Conservation (phyloP, 768 basidiomycete species). For the Lactarius evosmus region DNA sequence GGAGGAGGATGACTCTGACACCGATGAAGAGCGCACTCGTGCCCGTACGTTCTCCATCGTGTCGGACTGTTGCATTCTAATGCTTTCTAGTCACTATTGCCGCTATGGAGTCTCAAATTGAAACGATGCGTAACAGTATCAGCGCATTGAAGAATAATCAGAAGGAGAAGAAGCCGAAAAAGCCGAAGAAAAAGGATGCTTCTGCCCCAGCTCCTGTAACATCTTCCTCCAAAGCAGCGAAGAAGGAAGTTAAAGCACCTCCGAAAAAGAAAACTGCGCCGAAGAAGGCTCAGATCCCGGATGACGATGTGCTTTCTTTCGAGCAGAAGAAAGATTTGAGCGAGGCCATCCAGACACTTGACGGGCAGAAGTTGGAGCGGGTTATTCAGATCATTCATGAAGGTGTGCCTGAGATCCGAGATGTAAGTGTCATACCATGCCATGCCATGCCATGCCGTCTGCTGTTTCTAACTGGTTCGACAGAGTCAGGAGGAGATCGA, state of each 20-base stretch:
- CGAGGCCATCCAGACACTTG: slow-evolving; percentile 85
- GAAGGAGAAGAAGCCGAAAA: slow-evolving; percentile 60
- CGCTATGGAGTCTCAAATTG: slow-evolving; percentile 77
- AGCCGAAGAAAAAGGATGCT: slow-evolving; percentile 61
- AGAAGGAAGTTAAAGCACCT: slow-evolving; percentile 45
- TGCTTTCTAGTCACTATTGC: slow-evolving; percentile 59
- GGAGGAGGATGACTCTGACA: slow-evolving; percentile 60
- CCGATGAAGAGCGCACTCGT: slow-evolving; percentile 58
- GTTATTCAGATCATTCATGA: slow-evolving; percentile 96
- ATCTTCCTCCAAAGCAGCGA: slow-evolving; percentile 57
- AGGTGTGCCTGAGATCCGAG: slow-evolving; percentile 88
- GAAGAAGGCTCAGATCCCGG: slow-evolving; percentile 60
- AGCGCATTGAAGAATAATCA: slow-evolving; percentile 49
- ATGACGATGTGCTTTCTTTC: slow-evolving; percentile 84
- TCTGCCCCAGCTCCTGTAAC: slow-evolving; percentile 49
- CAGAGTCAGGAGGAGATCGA: slow-evolving; percentile 98
- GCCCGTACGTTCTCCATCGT: slow-evolving; percentile 46
- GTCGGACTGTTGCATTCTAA: slow-evolving; percentile 22
- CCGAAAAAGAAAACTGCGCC: slow-evolving; percentile 52
- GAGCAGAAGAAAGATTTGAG: slow-evolving; percentile 99
- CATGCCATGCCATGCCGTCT: slow-evolving; percentile 12
- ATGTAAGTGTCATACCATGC: slow-evolving; percentile 55
- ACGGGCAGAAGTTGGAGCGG: slow-evolving; percentile 77
- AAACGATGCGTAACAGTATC: slow-evolving; percentile 68
- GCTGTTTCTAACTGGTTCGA: slow-evolving; percentile 25